phyloP scores from a whole-genome alignment of 2,329 filamentous ascomycete genomes.

The Podosphaera leucotricha region DNA sequence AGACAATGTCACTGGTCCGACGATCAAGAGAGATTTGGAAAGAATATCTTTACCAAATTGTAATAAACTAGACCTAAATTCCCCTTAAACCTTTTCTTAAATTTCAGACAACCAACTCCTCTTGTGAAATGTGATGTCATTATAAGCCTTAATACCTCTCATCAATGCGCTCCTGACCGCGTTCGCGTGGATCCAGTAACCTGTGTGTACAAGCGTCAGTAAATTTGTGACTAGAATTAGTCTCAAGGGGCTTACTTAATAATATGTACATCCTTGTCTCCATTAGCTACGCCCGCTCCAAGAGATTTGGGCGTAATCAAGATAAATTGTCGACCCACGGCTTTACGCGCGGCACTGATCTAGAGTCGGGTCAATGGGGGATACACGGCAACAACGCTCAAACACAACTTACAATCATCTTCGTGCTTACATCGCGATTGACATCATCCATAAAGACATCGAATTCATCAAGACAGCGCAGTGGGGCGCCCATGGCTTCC shows the following conservation, averaged over 20 bases:
- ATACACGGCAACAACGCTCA: conserved; percentile 1
- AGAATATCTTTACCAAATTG: neutral
- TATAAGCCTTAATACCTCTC: conserved; percentile 5
- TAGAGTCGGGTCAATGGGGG: conserved; percentile 17
- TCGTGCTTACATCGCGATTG: conserved; percentile 78
- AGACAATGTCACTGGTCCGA: neutral
- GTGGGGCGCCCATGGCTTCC: conserved; percentile 93
- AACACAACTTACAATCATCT: conserved; percentile 51
- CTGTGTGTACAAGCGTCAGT: conserved; percentile 15
- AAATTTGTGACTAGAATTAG: too few relatives aligned
- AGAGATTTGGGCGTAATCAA: conserved; percentile 88
- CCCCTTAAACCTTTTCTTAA: too few relatives aligned
- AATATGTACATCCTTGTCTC: conserved; percentile 51
- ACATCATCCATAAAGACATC: conserved; percentile 99
- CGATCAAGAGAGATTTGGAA: neutral
- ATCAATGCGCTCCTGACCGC: conserved; percentile 9
- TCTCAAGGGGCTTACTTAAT: conserved; percentile 31
- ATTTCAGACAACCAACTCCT: neutral
- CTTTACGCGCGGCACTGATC: conserved; percentile 65
- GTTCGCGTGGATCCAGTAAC: conserved; percentile 33
- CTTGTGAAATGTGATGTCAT: neutral
- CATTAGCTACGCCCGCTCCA: conserved; percentile 27
- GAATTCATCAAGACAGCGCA: conserved; percentile 90
- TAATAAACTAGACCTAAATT: neutral
- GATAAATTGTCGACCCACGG: conserved; percentile 82